Evolutionary conservation across 1,284 basidiomycete species (phyloP), one percentile per base, ranked within the genome.

Genomic region (Heterobasidion irregulare): DNA sequence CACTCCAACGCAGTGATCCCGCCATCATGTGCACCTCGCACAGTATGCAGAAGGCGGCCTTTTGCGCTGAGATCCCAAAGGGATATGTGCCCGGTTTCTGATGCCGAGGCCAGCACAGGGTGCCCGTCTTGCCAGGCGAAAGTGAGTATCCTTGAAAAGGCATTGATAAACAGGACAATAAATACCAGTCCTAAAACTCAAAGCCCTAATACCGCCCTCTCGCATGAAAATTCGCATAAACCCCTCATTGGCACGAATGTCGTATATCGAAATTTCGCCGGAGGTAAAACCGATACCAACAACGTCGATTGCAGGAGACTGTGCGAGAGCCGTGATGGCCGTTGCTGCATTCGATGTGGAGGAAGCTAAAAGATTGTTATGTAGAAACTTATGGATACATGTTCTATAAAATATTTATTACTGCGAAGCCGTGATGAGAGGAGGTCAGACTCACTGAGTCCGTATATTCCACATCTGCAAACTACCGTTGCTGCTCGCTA

Each of bases 281-380:
- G 91, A 91, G 0, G 85, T 76, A 64, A 92, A 94, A 0, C 94
- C 96, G 54, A 98, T 76, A 12, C 92, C 97, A 34, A 99, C 78
- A 6, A 99, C 92, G 65, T 99, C 97, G 55, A 99, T 87, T 6
- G 96, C 97, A 15, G 97, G 96, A 9, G 93, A 94, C 66, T 98
- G 97, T 0, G 84, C 82, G 47, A 99, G 69, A 2, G 84, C 75
- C 1, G 92, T 94, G 59, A 98, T 83, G 2, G 87, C 76, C 47
- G 66, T 61, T 38, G 76, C 70, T n/a, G 73, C 74, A 71, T 56
- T 72, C 64, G 68, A 80, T 65, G 68, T 76, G 65, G 75, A 69
- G 8, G 69, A 67, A 8, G 76, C 77, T 16, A 80, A 65, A n/a
- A 91, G 68, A 19, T 70, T 75, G 8, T 75, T 69, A 5, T 74